Percentiles rank a stretch among this genome's conserved stretches.
phyloP scores from a whole-genome alignment of 78 protist genomes.

The Creolimax fragrantissima region DNA sequence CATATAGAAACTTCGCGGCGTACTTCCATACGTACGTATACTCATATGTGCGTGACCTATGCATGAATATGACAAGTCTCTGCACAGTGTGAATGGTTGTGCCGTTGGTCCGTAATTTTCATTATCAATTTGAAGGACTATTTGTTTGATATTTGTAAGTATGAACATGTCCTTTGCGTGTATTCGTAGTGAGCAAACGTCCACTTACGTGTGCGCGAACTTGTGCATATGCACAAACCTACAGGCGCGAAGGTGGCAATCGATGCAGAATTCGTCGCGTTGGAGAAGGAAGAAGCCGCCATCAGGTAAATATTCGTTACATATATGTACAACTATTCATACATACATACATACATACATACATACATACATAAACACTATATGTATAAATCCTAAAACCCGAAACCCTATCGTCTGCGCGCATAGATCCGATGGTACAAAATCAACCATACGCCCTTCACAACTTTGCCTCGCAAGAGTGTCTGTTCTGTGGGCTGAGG shows the following conservation, averaged over 20 bases:
- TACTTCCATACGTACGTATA: too few relatives aligned
- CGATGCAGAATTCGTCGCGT: constrained; percentile 78
- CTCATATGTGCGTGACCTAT: too few relatives aligned
- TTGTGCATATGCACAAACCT: too few relatives aligned
- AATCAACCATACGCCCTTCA: constrained; percentile 50
- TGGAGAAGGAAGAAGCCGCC: constrained; percentile 1
- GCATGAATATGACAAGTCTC: too few relatives aligned
- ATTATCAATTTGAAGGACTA: too few relatives aligned
- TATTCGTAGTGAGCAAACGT: too few relatives aligned
- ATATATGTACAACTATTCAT: neutral
- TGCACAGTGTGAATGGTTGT: too few relatives aligned
- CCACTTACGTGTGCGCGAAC: too few relatives aligned
- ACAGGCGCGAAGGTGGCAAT: constrained; percentile 41
- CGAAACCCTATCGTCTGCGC: constrained; percentile 6
- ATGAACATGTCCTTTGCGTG: too few relatives aligned
- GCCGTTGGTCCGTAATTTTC: too few relatives aligned
- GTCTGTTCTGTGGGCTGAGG: constrained; percentile 37
- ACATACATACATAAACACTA: neutral
- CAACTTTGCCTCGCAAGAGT: constrained; percentile 65
- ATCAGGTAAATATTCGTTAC: neutral
- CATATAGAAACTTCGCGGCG: too few relatives aligned
- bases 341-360: neutral
- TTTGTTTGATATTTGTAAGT: too few relatives aligned
- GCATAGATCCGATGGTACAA: constrained; percentile 42
- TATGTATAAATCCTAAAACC: neutral